Conservation (phyloP, 345 rosid species). For the Populus pruinosa region DNA sequence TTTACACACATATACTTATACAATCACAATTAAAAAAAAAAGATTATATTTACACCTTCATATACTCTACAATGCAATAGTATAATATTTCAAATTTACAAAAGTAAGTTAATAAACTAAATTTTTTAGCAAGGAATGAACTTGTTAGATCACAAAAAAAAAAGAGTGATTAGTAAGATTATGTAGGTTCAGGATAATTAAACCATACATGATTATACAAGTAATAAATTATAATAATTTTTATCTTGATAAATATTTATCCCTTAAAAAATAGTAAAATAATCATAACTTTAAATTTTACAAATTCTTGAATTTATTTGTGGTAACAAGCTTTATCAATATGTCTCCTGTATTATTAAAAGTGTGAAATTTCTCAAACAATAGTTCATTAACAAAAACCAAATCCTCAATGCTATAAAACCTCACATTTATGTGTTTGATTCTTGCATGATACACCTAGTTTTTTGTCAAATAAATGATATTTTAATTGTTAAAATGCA, state of each 20-base stretch:
- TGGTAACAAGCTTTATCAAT: not conserved
- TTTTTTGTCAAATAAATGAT: not conserved
- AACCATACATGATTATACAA: too few species aligned
- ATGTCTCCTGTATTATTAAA: not conserved
- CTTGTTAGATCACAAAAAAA: too few species aligned
- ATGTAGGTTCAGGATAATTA: too few species aligned
- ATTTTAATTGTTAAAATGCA: not conserved
- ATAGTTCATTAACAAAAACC: not conserved
- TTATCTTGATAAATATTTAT: too few species aligned
- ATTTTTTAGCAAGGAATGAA: not conserved
- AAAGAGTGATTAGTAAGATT: too few species aligned
- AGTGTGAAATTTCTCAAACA: not conserved
- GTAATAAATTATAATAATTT: too few species aligned
- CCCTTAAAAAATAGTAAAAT: too few species aligned
- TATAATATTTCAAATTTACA: not conserved
- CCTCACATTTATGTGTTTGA: not conserved
- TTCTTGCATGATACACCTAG: not conserved
- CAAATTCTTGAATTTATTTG: not conserved
- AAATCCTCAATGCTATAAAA: not conserved
- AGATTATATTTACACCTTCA: too few species aligned
- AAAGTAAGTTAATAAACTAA: not conserved
- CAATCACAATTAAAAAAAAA: not conserved
- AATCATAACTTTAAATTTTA: too few species aligned
- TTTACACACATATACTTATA: too few species aligned
- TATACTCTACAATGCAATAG: not conserved